Percentiles rank a stretch among this genome's conserved stretches.
phyloP scores from a whole-genome alignment of 179 eudicot species.

The Beta macrorhiza region DNA sequence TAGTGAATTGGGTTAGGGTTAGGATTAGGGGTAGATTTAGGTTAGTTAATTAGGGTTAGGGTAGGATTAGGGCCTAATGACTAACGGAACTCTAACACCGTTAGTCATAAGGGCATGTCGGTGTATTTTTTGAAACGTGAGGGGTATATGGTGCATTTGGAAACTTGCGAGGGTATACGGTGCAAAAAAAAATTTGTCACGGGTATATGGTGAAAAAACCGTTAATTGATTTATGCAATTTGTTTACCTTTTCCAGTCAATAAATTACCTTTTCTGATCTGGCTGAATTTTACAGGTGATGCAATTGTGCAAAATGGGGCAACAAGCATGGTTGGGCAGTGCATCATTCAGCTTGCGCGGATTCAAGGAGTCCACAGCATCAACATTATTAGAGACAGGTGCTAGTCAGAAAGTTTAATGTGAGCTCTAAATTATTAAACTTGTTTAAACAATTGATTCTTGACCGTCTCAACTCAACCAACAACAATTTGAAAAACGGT shows the following conservation, averaged over 20 bases:
- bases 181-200: too few relatives aligned
- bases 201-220: too few relatives aligned
- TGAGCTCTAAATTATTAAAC: neutral
- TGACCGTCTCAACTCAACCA: neutral
- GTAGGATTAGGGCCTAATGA: too few relatives aligned
- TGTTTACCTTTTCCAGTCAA: neutral
- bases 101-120: too few relatives aligned
- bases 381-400: constrained; percentile 93
- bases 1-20: too few relatives aligned
- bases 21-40: too few relatives aligned
- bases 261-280: constrained; percentile 7
- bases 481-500: neutral
- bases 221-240: neutral
- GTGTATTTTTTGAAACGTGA: too few relatives aligned
- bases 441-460: neutral
- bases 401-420: constrained; percentile 17
- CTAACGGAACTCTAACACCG: too few relatives aligned
- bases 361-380: constrained; percentile 68
- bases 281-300: constrained; percentile 54
- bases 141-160: too few relatives aligned
- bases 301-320: constrained; percentile 95
- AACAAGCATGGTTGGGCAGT: constrained; percentile 96
- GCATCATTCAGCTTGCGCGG: constrained; percentile 87
- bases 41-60: too few relatives aligned
- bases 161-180: too few relatives aligned